phyloP scores from a whole-genome alignment of 306 rosid genomes.

The Pueraria montana region DNA sequence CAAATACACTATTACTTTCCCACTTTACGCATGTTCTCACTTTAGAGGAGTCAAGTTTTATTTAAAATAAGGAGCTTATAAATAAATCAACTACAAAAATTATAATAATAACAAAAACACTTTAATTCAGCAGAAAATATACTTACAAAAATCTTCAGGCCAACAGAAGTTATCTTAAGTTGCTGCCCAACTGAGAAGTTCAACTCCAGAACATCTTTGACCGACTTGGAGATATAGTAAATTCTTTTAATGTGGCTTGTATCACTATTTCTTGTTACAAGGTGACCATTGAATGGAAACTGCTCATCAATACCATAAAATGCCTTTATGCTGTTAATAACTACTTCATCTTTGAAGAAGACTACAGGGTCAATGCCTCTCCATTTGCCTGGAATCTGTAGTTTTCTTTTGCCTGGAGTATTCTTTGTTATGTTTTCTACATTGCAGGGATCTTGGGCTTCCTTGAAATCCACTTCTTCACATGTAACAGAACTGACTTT shows the following conservation, averaged over 20 bases:
- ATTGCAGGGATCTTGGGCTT: slow-evolving; percentile 49
- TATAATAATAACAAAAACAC: background rate
- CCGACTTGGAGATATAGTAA: slow-evolving; percentile 85
- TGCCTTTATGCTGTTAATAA: slow-evolving; percentile 68
- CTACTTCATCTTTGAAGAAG: slow-evolving; percentile 80
- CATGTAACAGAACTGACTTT: slow-evolving; percentile 45
- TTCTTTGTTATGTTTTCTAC: slow-evolving; percentile 56
- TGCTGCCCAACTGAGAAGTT: slow-evolving; percentile 87
- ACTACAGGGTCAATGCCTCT: slow-evolving; percentile 94
- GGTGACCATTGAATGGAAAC: slow-evolving; percentile 82
- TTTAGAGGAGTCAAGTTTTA: background rate
- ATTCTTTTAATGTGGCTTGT: slow-evolving; percentile 83
- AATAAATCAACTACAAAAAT: background rate
- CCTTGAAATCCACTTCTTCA: slow-evolving; percentile 58
- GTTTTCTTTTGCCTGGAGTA: slow-evolving; percentile 73
- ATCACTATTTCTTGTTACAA: slow-evolving; percentile 81
- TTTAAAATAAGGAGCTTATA: slow-evolving; percentile 5
- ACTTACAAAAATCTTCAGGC: slow-evolving; percentile 96
- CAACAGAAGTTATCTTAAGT: slow-evolving; percentile 88
- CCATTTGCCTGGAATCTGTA: slow-evolving; percentile 86
- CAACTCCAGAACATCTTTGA: slow-evolving; percentile 81
- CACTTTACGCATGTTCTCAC: background rate
- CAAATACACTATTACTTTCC: background rate
- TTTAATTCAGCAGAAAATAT: slow-evolving; percentile 33
- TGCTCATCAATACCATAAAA: slow-evolving; percentile 81